Evolutionary conservation across 2,329 filamentous ascomycete species (phyloP), one percentile per base, ranked within the genome.

Genomic region (Sporothrix schenckii): DNA sequence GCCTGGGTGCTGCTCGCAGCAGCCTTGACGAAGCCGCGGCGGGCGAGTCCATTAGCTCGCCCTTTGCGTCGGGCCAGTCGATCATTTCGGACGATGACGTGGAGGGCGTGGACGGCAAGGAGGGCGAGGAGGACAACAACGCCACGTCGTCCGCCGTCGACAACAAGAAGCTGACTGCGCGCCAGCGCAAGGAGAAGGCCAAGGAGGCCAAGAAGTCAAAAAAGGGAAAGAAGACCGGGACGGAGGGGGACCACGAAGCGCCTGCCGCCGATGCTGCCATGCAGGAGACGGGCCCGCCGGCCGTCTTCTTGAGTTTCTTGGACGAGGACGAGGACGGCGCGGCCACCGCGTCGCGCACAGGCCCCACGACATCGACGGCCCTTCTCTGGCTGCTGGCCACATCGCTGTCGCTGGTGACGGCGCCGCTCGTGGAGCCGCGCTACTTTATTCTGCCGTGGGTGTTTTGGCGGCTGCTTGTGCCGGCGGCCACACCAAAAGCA

Each of bases 371-470:
- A 0, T 88, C 87, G 0, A 87, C 85, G 1, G 81, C 81, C 1
- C 78, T 89, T 39, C 80, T 90, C 30, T 84, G 87, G 73, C 79
- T 97, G 9, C 80, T 89, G 4, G 86, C 94, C 0, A 93, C 93
- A 0, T 77, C 90, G 0, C 83, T 97, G 3, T 94, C 92, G 0
- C 86, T 99, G 14, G 82, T 97, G 69, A 95, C 93, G 0, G 94
- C 95, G 0, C 94, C 95, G 0, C 86, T 99, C 0, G 94, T 99
- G 11, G 95, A 99, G 79, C 95, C 95, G 16, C 88, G 95, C 16
- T 99, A 99, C 80, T 97, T 97, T 79, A 96, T 99, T 77, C 85
- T 97, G 14, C 94, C 94, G 0, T 99, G 93, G 93, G 87, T 97
- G 10, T 89, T 97, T 76, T 98, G 94, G 92, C 87, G 95, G 0